These are phyloP conservation scores for Ganoderma resinaceum DNA, from an alignment of 1,284 basidiomycete species.

Conservation along the genomic window DNA sequence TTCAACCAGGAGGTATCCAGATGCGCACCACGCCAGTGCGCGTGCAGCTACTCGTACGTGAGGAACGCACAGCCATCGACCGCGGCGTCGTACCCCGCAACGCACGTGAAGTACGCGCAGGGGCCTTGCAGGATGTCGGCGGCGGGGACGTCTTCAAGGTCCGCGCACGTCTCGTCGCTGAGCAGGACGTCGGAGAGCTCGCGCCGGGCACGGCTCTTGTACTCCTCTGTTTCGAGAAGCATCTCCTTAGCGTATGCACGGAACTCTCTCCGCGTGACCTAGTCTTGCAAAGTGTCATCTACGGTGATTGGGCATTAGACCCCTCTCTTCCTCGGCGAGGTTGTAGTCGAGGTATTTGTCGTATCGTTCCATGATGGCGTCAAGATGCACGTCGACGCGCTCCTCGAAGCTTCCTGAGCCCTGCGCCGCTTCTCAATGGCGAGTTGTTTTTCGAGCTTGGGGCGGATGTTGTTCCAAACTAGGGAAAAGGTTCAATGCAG, in stretches of 20 bases:
- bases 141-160: slow-evolving; percentile 1
- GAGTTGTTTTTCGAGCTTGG: slow-evolving; percentile 16
- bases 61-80: background rate
- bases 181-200: background rate
- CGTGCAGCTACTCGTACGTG: slow-evolving; percentile 11
- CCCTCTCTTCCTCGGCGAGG: background rate
- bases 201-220: slow-evolving; percentile 3
- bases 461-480: slow-evolving; percentile 19
- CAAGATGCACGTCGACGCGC: background rate
- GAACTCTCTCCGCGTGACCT: slow-evolving; percentile 10
- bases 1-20: background rate
- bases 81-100: background rate
- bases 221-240: slow-evolving; percentile 5
- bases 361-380: background rate
- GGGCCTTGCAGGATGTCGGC: slow-evolving; percentile 7
- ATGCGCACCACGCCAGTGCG: slow-evolving; percentile 17
- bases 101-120: slow-evolving; percentile 15
- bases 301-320: slow-evolving; percentile 15
- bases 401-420: background rate
- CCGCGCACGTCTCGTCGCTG: background rate
- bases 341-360: background rate
- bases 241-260: background rate
- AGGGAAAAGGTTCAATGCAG: too few species aligned
- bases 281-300: slow-evolving; percentile 2
- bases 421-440: slow-evolving; percentile 3